Evolutionary conservation across 148 eudicot genomes (phyloP), one percentile per base, ranked within the genome.

Genomic region (Silene latifolia): DNA sequence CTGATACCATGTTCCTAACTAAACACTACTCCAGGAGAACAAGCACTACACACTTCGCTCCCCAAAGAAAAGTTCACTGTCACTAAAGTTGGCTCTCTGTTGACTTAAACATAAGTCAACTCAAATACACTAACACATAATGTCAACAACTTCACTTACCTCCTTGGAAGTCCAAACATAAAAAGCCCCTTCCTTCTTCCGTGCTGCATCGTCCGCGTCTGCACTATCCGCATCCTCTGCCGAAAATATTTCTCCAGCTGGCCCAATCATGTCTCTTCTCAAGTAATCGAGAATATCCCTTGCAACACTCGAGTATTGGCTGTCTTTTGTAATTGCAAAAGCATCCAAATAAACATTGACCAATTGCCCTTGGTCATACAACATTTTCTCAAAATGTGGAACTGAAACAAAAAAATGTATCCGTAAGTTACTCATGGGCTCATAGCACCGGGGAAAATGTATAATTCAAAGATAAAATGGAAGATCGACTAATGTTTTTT

Each of bases 171-270:
- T 91, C 98, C 98, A 94, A 47, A 94, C 80, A 47, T 91, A 91
- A 77, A 94, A 94, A 54, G 93, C 96, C 61, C 98, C 98, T 84
- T 94, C 98, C 71, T 90, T 94, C 80, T 94, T 94, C 63, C 87
- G 65, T 20, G 76, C 29, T 25, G 90, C 79, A 72, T 81, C 86
- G 79, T 90, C 91, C 35, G 77, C 69, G 76, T 94, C 97, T 15
- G 96, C 97, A 81, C 98, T 94, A 81, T 94, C 98, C 19, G 98
- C 98, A 85, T 94, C 98, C 81, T 94, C 98, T 10, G 98, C 98
- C 18, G 98, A 94, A 68, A 82, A 94, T 53, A 94, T 94, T 76
- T 91, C 98, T 58, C 98, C 98, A 72, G 79, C 81, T 4, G 87
- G 86, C 74, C 98, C 98, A 63, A 89, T 83, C 98, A 94, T 91